phyloP scores from a whole-genome alignment of 1,284 basidiomycete genomes.

The Boletus mariae region DNA sequence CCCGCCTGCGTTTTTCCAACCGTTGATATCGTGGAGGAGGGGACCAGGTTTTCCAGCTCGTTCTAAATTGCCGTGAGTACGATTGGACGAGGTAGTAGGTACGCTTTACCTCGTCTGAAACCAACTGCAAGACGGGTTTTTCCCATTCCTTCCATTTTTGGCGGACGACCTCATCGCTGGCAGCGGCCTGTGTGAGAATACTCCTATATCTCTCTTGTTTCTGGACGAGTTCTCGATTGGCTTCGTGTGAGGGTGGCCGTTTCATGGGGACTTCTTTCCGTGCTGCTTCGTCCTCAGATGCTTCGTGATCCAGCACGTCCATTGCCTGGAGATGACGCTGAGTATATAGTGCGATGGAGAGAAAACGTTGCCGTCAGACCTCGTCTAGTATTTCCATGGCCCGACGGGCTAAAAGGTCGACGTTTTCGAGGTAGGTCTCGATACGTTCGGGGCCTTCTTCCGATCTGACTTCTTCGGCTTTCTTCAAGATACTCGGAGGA shows the following conservation, averaged over 20 bases:
- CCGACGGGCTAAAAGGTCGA: constrained; percentile 63
- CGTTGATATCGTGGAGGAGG: constrained; percentile 53
- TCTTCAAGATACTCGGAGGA: constrained; percentile 83
- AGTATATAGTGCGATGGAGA: not conserved
- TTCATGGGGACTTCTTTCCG: constrained; percentile 47
- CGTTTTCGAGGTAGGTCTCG: constrained; percentile 69
- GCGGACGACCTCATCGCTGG: constrained; percentile 73
- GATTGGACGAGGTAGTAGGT: not conserved
- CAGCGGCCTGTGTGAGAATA: constrained; percentile 70
- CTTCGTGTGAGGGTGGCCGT: constrained; percentile 70
- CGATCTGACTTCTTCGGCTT: constrained; percentile 80
- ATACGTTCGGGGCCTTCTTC: constrained; percentile 77
- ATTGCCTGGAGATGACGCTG: constrained; percentile 54
- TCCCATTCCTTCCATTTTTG: constrained; percentile 89
- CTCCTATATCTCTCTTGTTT: constrained; percentile 70
- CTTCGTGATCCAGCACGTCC: constrained; percentile 87
- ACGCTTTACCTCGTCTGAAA: constrained; percentile 60
- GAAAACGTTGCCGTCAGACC: constrained; percentile 41
- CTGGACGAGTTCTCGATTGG: constrained; percentile 70
- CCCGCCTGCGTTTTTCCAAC: constrained; percentile 35
- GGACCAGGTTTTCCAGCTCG: constrained; percentile 63
- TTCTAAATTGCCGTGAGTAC: constrained; percentile 42
- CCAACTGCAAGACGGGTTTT: constrained; percentile 66
- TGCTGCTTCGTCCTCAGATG: constrained; percentile 78
- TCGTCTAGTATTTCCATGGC: constrained; percentile 71